Conservation (phyloP, 1,284 basidiomycete species). For the Pholiota adiposa region DNA sequence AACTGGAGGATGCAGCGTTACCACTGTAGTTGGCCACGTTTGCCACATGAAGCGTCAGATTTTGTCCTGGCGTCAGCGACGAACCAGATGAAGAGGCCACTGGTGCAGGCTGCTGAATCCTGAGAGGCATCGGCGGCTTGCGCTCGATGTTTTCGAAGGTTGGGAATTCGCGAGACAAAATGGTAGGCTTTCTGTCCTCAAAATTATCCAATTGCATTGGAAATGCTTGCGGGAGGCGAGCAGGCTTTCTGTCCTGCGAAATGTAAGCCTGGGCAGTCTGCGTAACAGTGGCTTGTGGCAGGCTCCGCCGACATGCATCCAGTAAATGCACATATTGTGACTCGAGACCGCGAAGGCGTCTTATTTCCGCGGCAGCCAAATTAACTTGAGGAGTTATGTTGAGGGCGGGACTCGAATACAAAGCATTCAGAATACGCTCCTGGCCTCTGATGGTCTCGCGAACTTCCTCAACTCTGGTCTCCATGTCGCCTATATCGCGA, state of each 20-base stretch:
- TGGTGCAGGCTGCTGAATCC: background rate
- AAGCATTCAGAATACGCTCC: constrained; percentile 1
- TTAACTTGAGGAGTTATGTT: constrained; percentile 1
- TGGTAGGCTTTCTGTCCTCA: no score
- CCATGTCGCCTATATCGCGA: constrained; percentile 7
- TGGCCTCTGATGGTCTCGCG: constrained; percentile 18
- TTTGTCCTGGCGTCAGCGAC: background rate
- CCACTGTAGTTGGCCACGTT: background rate
- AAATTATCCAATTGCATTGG: background rate
- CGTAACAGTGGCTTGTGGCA: background rate
- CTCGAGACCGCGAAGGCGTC: constrained; percentile 14
- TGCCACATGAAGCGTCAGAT: background rate
- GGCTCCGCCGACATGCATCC: background rate
- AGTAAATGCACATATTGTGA: background rate
- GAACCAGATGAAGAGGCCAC: background rate
- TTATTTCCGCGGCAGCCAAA: constrained; percentile 9
- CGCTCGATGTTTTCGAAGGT: background rate
- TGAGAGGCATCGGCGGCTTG: background rate
- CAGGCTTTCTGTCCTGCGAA: background rate
- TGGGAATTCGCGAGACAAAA: background rate
- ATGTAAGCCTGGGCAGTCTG: background rate
- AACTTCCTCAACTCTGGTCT: constrained; percentile 22
- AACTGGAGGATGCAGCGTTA: constrained; percentile 19
- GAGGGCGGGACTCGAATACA: background rate
- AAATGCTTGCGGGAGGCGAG: background rate